These are phyloP conservation scores for Candida pseudocylindracea DNA, from an alignment of 1,139 yeast species.

Conservation along the genomic window DNA sequence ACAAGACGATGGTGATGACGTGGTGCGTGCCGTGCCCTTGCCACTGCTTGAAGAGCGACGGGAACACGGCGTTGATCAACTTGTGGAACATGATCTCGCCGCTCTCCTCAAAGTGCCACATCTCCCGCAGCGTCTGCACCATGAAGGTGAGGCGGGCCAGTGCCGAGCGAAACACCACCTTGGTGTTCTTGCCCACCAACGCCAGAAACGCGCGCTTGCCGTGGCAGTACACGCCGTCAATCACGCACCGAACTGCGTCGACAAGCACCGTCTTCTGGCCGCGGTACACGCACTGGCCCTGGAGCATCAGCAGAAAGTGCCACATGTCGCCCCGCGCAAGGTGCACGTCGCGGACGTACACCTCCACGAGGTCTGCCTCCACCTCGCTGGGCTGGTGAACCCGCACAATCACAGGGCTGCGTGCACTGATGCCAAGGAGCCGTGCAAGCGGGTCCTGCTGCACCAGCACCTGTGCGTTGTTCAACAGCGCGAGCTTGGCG, in stretches of 20 bases:
- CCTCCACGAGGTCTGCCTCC: constrained; percentile 64
- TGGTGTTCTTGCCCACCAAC: constrained; percentile 41
- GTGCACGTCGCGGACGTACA: constrained; percentile 61
- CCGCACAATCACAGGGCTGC: constrained; percentile 33
- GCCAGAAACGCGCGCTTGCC: no score
- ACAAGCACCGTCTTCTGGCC: constrained; percentile 16
- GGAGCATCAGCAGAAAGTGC: constrained; percentile 44
- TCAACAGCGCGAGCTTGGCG: background rate
- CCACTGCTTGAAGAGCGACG: constrained; percentile 80
- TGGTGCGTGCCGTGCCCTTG: constrained; percentile 73
- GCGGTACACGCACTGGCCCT: constrained; percentile 40
- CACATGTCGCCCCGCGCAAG: constrained; percentile 90
- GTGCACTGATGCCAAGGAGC: constrained; percentile 39
- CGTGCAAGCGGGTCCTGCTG: constrained; percentile 40
- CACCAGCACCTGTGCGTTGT: constrained; percentile 24
- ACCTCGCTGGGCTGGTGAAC: constrained; percentile 17
- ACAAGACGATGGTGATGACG: constrained; percentile 72
- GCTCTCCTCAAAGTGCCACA: constrained; percentile 97
- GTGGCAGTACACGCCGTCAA: no score
- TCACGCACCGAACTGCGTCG: no score
- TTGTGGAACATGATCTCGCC: constrained; percentile 91
- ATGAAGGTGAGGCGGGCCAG: constrained; percentile 69
- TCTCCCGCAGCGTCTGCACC: constrained; percentile 78
- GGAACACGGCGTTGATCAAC: constrained; percentile 74
- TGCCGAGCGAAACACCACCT: constrained; percentile 72